These are phyloP conservation scores for Fusarium sterilihyphosum DNA, from an alignment of 2,329 filamentous ascomycete species.

Conservation along the genomic window DNA sequence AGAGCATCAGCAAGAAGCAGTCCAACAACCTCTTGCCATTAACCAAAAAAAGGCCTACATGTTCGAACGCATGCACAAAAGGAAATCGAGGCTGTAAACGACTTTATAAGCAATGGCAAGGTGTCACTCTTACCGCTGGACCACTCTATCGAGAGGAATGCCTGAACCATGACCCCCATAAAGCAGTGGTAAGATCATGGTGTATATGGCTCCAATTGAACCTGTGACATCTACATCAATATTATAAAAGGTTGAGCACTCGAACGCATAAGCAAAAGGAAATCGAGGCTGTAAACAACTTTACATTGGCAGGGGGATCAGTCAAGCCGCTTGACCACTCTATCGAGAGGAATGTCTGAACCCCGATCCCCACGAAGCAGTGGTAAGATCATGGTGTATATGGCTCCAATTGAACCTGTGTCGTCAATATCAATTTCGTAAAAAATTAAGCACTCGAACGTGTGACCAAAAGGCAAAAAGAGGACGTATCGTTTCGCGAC, in stretches of 20 bases:
- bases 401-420: neutral
- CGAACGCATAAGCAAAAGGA: neutral
- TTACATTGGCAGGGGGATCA: neutral
- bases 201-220: neutral
- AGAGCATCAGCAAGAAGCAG: neutral
- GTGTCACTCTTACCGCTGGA: accelerated
- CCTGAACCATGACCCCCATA: neutral
- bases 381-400: neutral
- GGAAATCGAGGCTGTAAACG: neutral
- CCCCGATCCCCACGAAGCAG: neutral
- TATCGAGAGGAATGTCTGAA: neutral
- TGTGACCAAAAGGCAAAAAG: neutral
- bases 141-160: neutral
- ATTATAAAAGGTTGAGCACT: neutral
- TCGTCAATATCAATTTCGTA: accelerated
- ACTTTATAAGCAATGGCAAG: neutral
- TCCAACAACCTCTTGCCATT: accelerated
- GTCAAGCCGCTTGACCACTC: neutral
- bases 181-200: neutral
- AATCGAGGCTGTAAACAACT: neutral
- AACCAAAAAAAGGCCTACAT: neutral
- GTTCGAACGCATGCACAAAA: neutral
- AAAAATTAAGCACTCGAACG: neutral
- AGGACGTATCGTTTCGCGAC: neutral
- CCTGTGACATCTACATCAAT: accelerated